Evolutionary conservation across 768 basidiomycete species (phyloP), one percentile per base, ranked within the genome.

Genomic region (Rhizopogon roseolus): DNA sequence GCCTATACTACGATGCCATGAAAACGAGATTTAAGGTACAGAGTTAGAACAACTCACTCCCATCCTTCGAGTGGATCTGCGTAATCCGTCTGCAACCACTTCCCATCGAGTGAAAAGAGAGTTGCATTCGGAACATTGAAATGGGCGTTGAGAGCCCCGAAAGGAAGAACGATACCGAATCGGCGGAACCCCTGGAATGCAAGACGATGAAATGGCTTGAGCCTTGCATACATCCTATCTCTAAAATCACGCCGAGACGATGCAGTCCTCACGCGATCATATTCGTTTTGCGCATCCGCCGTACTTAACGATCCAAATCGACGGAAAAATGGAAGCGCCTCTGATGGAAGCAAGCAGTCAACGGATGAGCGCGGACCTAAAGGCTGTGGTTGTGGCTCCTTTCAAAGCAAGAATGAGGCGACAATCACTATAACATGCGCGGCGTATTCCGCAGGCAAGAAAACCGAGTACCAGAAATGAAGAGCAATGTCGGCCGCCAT

Each of bases 31-130:
- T 29, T 17, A 36, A 17, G 36, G 8, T 39, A 4, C 16, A 45
- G 11, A 25, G 10, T 28, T 1, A 14, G 16, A 40, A 45, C 17
- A 11, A 66, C 73, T 62, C 58, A 77, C 77, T 79, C 73, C 79
- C 80, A 83, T 17, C 76, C 76, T 36, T 68, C 69, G 1, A 82
- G 68, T 0, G 81, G 80, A 41, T 74, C 77, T 4, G 73, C 68
- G 32, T 62, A 66, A 36, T 73, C 71, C 14, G 64, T 60, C 46
- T 66, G 66, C 22, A 80, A 57, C 80, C 79, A 82, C 49, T 68
- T 61, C 11, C 81, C 78, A 46, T 69, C 54, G 6, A 73, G 57
- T 4, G 71, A 69, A 58, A 81, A 82, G 44, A 79, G 71, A 34
- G 77, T 69, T n/a, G 76, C 49, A 45, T 80, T 81, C 0, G 74